Evolutionary conservation across 768 basidiomycete genomes (phyloP), one percentile per base, ranked within the genome.

Genomic region (Postia placenta): DNA sequence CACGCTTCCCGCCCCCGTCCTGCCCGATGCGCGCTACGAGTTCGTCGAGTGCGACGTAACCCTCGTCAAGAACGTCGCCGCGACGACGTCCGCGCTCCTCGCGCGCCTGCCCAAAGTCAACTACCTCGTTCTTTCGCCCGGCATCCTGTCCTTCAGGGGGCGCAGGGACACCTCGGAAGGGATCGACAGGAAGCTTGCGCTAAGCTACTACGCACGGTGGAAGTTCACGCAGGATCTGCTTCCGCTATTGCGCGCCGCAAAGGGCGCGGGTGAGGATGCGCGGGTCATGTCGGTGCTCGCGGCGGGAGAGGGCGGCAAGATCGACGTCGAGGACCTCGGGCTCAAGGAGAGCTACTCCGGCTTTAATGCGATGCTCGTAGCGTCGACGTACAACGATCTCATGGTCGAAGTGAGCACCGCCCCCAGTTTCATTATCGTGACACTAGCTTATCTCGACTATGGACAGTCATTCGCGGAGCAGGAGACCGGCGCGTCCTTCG

Each of bases 151-250:
- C 12, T 45, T 72, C 39, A 55, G 56, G 4, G 70, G 74, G 15
- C 54, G 71, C 38, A 63, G 65, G 38, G 71, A 74, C 56, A 74
- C 74, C 19, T 60, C 60, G 37, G 75, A 75, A 56, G 74, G 75
- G 4, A 64, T 74, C 24, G 75, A 74, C 56, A 60, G 61, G 51
- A 69, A 71, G 55, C 58, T 74, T 12, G 72, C 70, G 27, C 46
- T 76, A 45, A 69, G 74, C 46, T 79, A 79, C 58, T 81, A 80
- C 56, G 64, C 72, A n/a, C 61, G 78, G 35, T 76, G 71, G 74
- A 69, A 69, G 50, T 78, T 80, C 55, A 65, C 72, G 2, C 50
- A 66, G 12, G 74, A 75, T 20, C 60, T 80, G 4, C 37, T 74
- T 12, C 75, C 76, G 2, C 58, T 69, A 0, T 52, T 82, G 35